phyloP scores from a whole-genome alignment of 192 early-diverging fungal genomes.

The Coemansia sp. region DNA sequence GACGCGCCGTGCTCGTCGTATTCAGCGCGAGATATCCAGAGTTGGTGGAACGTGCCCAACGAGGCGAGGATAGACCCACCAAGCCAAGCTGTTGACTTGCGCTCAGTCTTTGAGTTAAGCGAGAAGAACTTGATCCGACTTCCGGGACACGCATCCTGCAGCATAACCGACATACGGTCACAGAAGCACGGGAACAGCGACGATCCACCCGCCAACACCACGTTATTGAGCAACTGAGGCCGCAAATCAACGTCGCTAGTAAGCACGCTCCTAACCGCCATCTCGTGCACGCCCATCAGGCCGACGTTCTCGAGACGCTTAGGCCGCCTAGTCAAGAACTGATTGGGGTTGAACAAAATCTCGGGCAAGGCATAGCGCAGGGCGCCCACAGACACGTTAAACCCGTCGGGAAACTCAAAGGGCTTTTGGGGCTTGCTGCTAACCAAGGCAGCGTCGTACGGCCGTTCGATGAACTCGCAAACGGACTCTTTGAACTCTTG shows the following conservation, averaged over 20 bases:
- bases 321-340: conserved; percentile 57
- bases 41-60: conserved; percentile 96
- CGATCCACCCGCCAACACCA: conserved; percentile 91
- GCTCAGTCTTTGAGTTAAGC: conserved; percentile 76
- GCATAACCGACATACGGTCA: conserved; percentile 66
- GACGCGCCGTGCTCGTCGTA: conserved; percentile 87
- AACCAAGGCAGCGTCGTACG: conserved; percentile 30
- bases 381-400: conserved; percentile 78
- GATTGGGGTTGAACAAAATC: conserved; percentile 79
- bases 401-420: conserved; percentile 96
- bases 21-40: conserved; percentile 97
- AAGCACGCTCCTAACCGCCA: conserved; percentile 73
- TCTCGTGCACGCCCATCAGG: conserved; percentile 67
- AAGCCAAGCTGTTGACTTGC: conserved; percentile 94
- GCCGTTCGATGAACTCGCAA: conserved; percentile 70
- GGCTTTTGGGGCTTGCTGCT: conserved; percentile 73
- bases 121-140: conserved; percentile 82
- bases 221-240: conserved; percentile 75
- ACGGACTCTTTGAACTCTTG: conserved; percentile 95
- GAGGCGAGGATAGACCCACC: conserved; percentile 96
- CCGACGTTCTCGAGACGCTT: conserved; percentile 13
- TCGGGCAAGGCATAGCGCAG: conserved; percentile 86
- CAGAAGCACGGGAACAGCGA: conserved; percentile 84
- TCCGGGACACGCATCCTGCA: conserved; percentile 36
- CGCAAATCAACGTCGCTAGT: conserved; percentile 89